Base-by-base conservation (phyloP, 768 basidiomycete genomes). In the Termitomyces eurrhizus region DNA sequence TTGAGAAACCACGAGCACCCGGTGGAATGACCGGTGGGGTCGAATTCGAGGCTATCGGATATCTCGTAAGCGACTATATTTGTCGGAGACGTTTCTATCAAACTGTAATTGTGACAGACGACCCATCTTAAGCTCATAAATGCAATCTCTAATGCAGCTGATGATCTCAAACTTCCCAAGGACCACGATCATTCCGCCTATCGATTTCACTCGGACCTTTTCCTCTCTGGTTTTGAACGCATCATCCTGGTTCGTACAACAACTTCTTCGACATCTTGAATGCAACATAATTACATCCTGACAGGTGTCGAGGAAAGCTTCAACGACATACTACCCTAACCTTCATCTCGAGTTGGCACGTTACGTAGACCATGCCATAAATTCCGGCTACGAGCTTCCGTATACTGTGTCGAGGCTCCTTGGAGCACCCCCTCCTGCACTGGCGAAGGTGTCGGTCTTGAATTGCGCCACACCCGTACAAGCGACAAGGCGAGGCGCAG, bases 11-110 rank as follows among this genome's bases (percentile, higher is more conserved):
- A 14, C 81, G 90, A 59, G 96, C 97, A 13, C 97, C 97, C 3
- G 93, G 95, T 6, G 96, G 97, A 16, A 98, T 98, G 88, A 98
- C 97, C 0, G 97, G 96, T 7, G 97, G 97, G 6, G 97, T 99
- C 13, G 97, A 99, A 69, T 95, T 89, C 69, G 97, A 99, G 75
- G 96, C 96, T 4, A 96, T 98, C 87, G 83, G 83, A 16, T 98
- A 98, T 73, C 86, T 95, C 68, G 96, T 98, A 67, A 65, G 92
- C 39, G 57, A 33, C 26, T 50, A 46, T 55, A 21, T 52, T 21
- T 37, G 24, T 42, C 49, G 2, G 13, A 12, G n/a, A 41, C 32
- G 16, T 14, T 33, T 21, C 33, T 49, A 2, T 13, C 18, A 26
- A 42, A 59, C 55, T 48, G 48, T 59, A 37, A 53, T 12, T 21